Conservation (phyloP, 2,329 filamentous ascomycete genomes). For the Apiospora kogelbergensis region DNA sequence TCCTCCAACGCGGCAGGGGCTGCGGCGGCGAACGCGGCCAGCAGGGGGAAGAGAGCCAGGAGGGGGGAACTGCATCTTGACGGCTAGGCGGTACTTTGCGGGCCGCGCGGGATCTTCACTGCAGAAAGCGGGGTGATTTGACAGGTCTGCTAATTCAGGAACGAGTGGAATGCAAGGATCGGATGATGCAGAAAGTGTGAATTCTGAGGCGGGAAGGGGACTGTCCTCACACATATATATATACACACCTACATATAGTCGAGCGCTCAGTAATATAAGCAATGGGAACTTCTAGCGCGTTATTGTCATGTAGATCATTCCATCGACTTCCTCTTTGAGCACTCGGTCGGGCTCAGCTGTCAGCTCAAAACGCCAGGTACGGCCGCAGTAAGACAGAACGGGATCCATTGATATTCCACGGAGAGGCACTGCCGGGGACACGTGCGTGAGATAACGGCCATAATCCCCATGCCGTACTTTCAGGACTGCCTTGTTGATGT, state of each 20-base stretch:
- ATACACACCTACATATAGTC: not conserved
- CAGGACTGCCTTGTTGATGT: not conserved
- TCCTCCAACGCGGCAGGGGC: slow-evolving; percentile 30
- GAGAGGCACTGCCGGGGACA: not conserved
- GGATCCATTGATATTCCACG: not conserved
- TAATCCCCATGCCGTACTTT: not conserved
- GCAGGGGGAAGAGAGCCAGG: slow-evolving; percentile 22
- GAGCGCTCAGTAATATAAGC: not conserved
- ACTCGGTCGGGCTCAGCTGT: not conserved
- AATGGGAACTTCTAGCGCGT: not conserved
- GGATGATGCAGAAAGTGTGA: not conserved
- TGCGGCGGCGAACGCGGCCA: slow-evolving; percentile 22
- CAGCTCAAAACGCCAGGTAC: not conserved
- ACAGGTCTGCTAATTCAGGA: not conserved
- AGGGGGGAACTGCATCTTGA: slow-evolving; percentile 21
- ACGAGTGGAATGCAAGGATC: not conserved
- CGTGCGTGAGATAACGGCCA: not conserved
- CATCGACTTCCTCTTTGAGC: not conserved
- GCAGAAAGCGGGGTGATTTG: not conserved
- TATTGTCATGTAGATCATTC: not conserved
- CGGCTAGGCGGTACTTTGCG: not conserved
- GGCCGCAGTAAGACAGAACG: not conserved
- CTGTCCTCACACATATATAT: not conserved
- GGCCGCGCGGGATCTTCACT: not conserved
- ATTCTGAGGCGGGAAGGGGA: not conserved